These are phyloP conservation scores for Dendrobium nobile DNA, from an alignment of 106 monocot genomes.

Conservation along the genomic window DNA sequence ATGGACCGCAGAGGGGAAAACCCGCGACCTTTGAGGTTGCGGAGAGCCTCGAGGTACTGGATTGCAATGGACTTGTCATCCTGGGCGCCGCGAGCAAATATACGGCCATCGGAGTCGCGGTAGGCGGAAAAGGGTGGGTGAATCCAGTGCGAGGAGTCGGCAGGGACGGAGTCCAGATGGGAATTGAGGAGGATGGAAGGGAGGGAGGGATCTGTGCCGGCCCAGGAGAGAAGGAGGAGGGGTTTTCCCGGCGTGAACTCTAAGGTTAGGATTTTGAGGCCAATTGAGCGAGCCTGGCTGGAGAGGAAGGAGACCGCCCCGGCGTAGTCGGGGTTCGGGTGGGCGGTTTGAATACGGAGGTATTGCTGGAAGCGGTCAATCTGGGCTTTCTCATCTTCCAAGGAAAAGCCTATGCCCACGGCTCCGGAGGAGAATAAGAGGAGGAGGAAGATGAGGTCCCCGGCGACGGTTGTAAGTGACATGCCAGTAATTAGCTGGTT, in stretches of 20 bases:
- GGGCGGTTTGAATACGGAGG: constrained; percentile 86
- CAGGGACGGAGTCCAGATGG: constrained; percentile 85
- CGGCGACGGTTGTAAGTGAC: background rate
- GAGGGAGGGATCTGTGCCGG: constrained; percentile 59
- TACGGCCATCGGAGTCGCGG: constrained; percentile 51
- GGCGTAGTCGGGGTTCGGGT: constrained; percentile 76
- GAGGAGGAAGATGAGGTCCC: background rate
- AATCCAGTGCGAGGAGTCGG: constrained; percentile 49
- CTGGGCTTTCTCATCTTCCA: constrained; percentile 21
- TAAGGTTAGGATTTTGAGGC: constrained; percentile 31
- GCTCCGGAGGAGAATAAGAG: constrained; percentile 1
- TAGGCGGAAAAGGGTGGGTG: constrained; percentile 78
- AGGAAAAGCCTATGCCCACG: background rate
- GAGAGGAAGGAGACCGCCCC: constrained; percentile 65
- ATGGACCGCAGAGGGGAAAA: constrained; percentile 67
- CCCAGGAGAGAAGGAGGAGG: constrained; percentile 60
- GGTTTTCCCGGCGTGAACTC: constrained; percentile 59
- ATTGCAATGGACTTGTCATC: constrained; percentile 90
- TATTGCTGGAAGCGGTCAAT: constrained; percentile 59
- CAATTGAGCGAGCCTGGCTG: constrained; percentile 36
- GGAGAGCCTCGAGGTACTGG: constrained; percentile 83
- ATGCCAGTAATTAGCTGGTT: background rate
- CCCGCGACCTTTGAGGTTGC: constrained; percentile 31
- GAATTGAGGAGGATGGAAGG: constrained; percentile 94
- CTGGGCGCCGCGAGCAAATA: constrained; percentile 90